phyloP scores from a whole-genome alignment of 192 early-diverging fungal species.

The Dimargaris verticillata region DNA sequence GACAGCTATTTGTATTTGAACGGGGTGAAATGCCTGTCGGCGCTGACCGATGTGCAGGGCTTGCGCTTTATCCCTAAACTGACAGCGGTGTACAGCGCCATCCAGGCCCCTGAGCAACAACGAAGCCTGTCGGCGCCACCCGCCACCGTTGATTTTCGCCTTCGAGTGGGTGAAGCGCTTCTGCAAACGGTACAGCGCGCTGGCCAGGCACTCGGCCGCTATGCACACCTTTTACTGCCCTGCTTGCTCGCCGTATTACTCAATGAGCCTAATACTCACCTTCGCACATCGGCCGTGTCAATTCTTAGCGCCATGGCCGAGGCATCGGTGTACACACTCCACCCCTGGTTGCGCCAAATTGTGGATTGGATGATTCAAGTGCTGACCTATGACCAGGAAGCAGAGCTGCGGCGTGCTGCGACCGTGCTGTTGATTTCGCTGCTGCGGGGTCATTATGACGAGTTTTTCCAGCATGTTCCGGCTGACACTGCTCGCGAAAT shows the following conservation, averaged over 20 bases:
- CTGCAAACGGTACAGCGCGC: conserved; percentile 68
- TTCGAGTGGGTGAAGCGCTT: conserved; percentile 77
- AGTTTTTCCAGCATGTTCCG: conserved; percentile 37
- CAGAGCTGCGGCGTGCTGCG: conserved; percentile 52
- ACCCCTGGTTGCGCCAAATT: conserved; percentile 46
- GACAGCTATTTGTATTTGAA: conserved; percentile 92
- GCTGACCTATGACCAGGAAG: conserved; percentile 40
- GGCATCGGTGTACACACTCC: conserved; percentile 49
- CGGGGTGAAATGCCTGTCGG: conserved; percentile 69
- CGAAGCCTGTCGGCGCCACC: conserved; percentile 7
- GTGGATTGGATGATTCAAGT: conserved; percentile 49
- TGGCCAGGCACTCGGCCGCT: conserved; percentile 66
- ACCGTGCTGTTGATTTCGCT: conserved; percentile 49
- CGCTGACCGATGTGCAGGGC: conserved; percentile 69
- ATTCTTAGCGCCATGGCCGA: conserved; percentile 52
- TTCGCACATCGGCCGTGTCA: conserved; percentile 45
- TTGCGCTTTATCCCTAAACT: conserved; percentile 47
- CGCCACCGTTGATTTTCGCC: conserved; percentile 41
- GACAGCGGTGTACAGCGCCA: conserved; percentile 42
- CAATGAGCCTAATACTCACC: conserved; percentile 14
- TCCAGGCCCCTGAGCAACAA: no score
- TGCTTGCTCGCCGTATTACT: conserved; percentile 21
- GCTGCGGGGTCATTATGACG: conserved; percentile 44
- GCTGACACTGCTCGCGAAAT: conserved; percentile 35
- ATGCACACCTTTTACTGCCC: conserved; percentile 23